Evolutionary conservation across 306 rosid species (phyloP).

Genomic region (Lathyrus sativus): DNA sequence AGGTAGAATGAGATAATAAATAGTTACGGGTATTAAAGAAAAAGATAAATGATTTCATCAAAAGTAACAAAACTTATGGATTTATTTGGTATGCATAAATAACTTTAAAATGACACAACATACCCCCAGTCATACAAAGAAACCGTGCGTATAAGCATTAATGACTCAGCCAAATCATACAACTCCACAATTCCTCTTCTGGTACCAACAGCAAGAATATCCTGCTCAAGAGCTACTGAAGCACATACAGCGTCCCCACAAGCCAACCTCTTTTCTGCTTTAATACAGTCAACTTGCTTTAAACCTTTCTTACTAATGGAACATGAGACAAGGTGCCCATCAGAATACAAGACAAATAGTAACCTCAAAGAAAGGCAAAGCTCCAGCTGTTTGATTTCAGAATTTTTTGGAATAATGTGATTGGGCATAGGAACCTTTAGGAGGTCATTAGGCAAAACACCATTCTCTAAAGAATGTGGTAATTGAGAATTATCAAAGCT

Average conservation of each 20-base stretch:
- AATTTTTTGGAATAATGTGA: slow-evolving; percentile 47
- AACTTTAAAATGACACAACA: slow-evolving; percentile 35
- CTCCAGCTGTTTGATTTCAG: slow-evolving; percentile 80
- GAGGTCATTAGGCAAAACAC: slow-evolving; percentile 57
- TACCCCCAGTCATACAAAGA: slow-evolving; percentile 98
- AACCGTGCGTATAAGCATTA: slow-evolving; percentile 67
- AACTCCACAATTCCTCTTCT: slow-evolving; percentile 85
- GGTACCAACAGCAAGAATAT: slow-evolving; percentile 95
- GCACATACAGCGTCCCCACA: slow-evolving; percentile 84
- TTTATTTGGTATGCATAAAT: no score
- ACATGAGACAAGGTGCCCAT: slow-evolving; percentile 80
- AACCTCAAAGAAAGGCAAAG: slow-evolving; percentile 72
- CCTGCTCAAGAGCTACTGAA: slow-evolving; percentile 82
- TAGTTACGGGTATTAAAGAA: no score
- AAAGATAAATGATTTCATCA: no score
- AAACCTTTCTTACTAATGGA: slow-evolving; percentile 89
- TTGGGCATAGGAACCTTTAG: slow-evolving; percentile 48
- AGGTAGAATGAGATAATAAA: no score
- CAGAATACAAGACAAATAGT: slow-evolving; percentile 82
- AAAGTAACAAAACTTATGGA: no score
- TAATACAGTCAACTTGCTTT: slow-evolving; percentile 78
- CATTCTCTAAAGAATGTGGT: slow-evolving; percentile 63
- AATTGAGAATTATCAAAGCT: slow-evolving; percentile 48
- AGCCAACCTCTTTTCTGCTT: slow-evolving; percentile 71
- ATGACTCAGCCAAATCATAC: slow-evolving; percentile 81